Conservation (phyloP, 164 flowering plant genomes). For the Dillenia suffruticosa region DNA sequence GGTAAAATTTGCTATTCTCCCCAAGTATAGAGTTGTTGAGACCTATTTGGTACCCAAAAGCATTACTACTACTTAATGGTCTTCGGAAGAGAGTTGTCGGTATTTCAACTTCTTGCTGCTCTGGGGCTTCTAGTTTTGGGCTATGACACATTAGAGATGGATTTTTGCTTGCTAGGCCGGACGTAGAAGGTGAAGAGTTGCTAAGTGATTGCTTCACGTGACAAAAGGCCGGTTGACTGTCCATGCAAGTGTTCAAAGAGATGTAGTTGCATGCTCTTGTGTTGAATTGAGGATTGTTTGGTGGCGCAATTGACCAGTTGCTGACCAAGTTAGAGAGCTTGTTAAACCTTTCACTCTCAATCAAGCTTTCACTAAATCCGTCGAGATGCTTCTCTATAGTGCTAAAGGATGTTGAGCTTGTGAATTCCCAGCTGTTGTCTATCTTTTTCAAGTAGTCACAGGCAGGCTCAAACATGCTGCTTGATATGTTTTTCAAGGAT, state of each 20-base stretch:
- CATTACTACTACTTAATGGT: slow-evolving; percentile 8
- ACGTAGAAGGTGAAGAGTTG: slow-evolving; percentile 14
- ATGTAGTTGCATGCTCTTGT: slow-evolving; percentile 15
- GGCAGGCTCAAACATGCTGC: slow-evolving; percentile 40
- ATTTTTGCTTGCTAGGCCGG: slow-evolving; percentile 5
- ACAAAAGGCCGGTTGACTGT: slow-evolving; percentile 10
- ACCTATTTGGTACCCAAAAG: slow-evolving; percentile 20
- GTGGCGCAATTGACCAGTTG: slow-evolving; percentile 64
- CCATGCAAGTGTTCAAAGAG: slow-evolving; percentile 18
- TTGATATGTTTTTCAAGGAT: slow-evolving; percentile 35
- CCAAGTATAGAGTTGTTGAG: slow-evolving; percentile 13
- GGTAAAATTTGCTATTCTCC: slow-evolving; percentile 16
- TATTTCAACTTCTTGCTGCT: slow-evolving; percentile 14
- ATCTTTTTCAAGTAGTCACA: slow-evolving; percentile 50
- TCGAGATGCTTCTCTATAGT: slow-evolving; percentile 22
- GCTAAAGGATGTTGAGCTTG: slow-evolving; percentile 25
- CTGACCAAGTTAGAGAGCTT: slow-evolving; percentile 38
- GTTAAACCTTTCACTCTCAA: slow-evolving; percentile 25
- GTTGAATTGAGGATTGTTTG: slow-evolving; percentile 22
- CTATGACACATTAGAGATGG: slow-evolving; percentile 11
- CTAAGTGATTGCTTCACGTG: slow-evolving; percentile 13
- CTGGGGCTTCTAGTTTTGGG: slow-evolving; percentile 15
- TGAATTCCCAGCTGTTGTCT: slow-evolving; percentile 42
- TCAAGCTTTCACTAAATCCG: slow-evolving; percentile 15
- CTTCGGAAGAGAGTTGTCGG: slow-evolving; percentile 13